These are phyloP conservation scores for Acer yangbiense DNA, from an alignment of 345 rosid species.

Conservation along the genomic window DNA sequence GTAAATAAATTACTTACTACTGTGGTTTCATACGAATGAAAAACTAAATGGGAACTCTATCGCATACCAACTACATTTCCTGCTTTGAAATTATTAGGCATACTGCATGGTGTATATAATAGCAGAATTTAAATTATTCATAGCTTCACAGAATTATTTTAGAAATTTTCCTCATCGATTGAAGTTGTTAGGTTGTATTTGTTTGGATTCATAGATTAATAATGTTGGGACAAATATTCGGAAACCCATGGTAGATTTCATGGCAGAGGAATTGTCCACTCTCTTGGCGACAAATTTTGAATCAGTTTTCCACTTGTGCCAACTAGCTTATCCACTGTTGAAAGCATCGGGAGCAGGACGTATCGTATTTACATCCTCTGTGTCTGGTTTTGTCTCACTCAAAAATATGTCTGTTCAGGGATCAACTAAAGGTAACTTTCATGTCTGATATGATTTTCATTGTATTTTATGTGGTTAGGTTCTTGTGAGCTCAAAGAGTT, in stretches of 20 bases:
- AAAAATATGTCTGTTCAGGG: constrained; percentile 73
- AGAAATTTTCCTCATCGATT: neutral
- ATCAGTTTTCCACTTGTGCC: constrained; percentile 72
- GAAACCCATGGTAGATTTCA: constrained; percentile 68
- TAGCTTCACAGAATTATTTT: neutral
- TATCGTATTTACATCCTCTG: constrained; percentile 74
- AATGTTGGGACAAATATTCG: constrained; percentile 78
- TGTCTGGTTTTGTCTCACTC: constrained; percentile 71
- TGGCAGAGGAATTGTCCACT: constrained; percentile 52
- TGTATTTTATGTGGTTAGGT: neutral
- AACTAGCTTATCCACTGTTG: constrained; percentile 70
- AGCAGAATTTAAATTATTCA: neutral
- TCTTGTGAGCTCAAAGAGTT: neutral
- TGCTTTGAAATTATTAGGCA: neutral
- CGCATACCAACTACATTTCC: neutral
- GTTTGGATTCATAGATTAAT: constrained; percentile 48
- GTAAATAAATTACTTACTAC: neutral
- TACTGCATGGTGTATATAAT: neutral
- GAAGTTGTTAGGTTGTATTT: neutral
- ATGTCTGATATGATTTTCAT: neutral
- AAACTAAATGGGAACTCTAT: neutral
- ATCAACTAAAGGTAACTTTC: constrained; percentile 65
- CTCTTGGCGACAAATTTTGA: constrained; percentile 73
- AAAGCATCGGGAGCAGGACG: constrained; percentile 58
- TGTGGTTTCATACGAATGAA: neutral